phyloP scores from a whole-genome alignment of 352 stramenopile species.

The Thalassiosira ordinaria region DNA sequence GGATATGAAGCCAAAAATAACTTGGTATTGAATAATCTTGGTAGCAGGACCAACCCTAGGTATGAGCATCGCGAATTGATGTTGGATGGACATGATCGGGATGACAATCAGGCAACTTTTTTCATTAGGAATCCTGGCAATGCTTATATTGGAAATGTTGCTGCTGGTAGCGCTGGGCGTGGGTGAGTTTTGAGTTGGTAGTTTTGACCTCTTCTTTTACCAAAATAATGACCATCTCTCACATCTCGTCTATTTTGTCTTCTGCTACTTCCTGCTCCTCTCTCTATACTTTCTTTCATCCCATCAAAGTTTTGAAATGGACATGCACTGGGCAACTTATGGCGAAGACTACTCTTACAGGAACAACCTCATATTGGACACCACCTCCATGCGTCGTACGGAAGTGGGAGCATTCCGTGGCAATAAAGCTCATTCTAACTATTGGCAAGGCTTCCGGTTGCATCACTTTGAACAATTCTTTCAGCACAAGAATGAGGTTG shows the following conservation, averaged over 20 bases:
- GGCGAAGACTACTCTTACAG: slow-evolving; percentile 25
- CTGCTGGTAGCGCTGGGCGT: slow-evolving; percentile 37
- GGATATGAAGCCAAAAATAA: slow-evolving; percentile 45
- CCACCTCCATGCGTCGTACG: slow-evolving; percentile 10
- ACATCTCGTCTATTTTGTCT: background rate
- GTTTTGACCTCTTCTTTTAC: background rate
- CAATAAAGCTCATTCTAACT: slow-evolving; percentile 40
- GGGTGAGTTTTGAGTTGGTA: slow-evolving; percentile 33
- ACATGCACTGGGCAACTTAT: slow-evolving; percentile 12
- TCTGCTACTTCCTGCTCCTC: background rate
- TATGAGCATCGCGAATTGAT: slow-evolving; percentile 18
- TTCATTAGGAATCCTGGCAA: slow-evolving; percentile 29
- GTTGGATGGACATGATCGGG: slow-evolving; percentile 10
- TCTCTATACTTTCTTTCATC: background rate
- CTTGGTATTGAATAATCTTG: slow-evolving; percentile 43
- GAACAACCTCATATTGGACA: slow-evolving; percentile 3
- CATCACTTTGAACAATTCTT: slow-evolving; percentile 60
- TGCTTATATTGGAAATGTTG: slow-evolving; percentile 60
- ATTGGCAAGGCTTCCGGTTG: slow-evolving; percentile 42
- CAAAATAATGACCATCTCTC: no score
- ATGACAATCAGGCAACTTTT: slow-evolving; percentile 45
- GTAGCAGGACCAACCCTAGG: slow-evolving; percentile 42
- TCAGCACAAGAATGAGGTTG: slow-evolving; percentile 33
- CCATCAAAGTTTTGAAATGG: slow-evolving; percentile 15
- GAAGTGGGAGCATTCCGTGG: slow-evolving; percentile 25